These are phyloP conservation scores for Ganoderma lucidum DNA, from an alignment of 1,284 basidiomycete genomes.

Conservation along the genomic window DNA sequence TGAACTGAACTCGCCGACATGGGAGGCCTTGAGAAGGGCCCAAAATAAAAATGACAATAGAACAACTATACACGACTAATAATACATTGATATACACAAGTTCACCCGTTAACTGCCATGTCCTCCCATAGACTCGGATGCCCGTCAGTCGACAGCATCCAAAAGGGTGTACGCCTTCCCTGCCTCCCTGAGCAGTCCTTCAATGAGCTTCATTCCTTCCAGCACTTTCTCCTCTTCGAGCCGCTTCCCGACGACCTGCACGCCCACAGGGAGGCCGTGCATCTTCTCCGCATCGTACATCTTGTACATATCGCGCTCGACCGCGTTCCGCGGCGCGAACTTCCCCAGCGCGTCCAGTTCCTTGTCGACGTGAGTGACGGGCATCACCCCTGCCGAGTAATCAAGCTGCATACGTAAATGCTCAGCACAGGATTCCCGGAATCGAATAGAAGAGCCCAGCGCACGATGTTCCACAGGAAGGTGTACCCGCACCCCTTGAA, in stretches of 20 bases:
- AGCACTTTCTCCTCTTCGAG: slow-evolving; percentile 71
- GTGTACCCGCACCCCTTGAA: slow-evolving; percentile 43
- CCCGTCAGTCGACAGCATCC: slow-evolving; percentile 29
- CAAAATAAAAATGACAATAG: not conserved
- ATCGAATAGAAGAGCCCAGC: slow-evolving; percentile 1
- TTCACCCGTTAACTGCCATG: not conserved
- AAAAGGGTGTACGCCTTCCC: slow-evolving; percentile 37
- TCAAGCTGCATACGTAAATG: slow-evolving; percentile 60
- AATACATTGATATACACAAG: not conserved
- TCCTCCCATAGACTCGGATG: not conserved
- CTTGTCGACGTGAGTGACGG: slow-evolving; percentile 73
- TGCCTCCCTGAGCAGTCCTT: slow-evolving; percentile 32
- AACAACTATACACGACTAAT: not conserved
- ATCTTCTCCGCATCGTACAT: slow-evolving; percentile 68
- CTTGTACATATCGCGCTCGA: slow-evolving; percentile 42
- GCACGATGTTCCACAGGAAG: slow-evolving; percentile 69
- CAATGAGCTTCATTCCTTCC: slow-evolving; percentile 55
- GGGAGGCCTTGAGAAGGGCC: not conserved
- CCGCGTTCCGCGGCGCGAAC: slow-evolving; percentile 44
- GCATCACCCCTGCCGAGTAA: slow-evolving; percentile 75
- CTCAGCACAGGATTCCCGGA: not conserved
- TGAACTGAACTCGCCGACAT: too few relatives aligned
- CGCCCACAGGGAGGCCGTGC: slow-evolving; percentile 73
- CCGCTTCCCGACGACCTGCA: slow-evolving; percentile 66
- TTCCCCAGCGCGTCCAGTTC: slow-evolving; percentile 57